These are phyloP conservation scores for Monosporozyma unispora DNA, from an alignment of 805 yeast genomes.

Conservation along the genomic window DNA sequence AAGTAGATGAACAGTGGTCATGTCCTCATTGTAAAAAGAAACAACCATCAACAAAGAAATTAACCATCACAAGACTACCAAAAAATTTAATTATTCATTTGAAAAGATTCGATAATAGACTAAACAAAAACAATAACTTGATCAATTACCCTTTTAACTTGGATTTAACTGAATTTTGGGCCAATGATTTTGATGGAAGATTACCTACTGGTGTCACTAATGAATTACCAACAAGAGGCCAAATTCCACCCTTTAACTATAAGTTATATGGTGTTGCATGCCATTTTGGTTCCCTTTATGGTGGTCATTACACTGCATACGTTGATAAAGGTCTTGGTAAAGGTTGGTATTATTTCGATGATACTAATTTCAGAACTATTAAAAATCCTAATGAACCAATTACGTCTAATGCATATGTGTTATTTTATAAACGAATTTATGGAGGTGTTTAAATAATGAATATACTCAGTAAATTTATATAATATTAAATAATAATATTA, in stretches of 20 bases:
- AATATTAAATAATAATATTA: not conserved
- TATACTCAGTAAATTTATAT: not conserved
- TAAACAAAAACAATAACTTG: slow-evolving; percentile 49
- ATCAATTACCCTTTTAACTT: slow-evolving; percentile 60
- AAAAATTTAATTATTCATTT: slow-evolving; percentile 69
- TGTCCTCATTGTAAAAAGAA: slow-evolving; percentile 68
- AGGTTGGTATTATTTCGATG: slow-evolving; percentile 83
- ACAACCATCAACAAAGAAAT: slow-evolving; percentile 57
- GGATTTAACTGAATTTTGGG: slow-evolving; percentile 68
- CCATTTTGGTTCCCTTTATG: slow-evolving; percentile 71
- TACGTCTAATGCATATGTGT: slow-evolving; percentile 71
- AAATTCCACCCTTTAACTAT: slow-evolving; percentile 71
- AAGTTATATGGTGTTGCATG: slow-evolving; percentile 72
- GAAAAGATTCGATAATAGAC: slow-evolving; percentile 58
- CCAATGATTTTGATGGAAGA: slow-evolving; percentile 27
- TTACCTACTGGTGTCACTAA: slow-evolving; percentile 25
- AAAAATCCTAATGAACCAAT: slow-evolving; percentile 46
- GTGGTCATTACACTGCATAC: slow-evolving; percentile 84
- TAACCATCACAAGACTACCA: slow-evolving; percentile 74
- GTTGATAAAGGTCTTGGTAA: slow-evolving; percentile 51
- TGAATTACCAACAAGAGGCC: slow-evolving; percentile 60
- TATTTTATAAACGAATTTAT: slow-evolving; percentile 53
- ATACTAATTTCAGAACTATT: slow-evolving; percentile 51
- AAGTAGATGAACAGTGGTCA: slow-evolving; percentile 75
- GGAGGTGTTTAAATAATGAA: slow-evolving; percentile 4